These are phyloP conservation scores for Batkoa obscura DNA, from an alignment of 371 early-diverging fungal species.

Conservation along the genomic window DNA sequence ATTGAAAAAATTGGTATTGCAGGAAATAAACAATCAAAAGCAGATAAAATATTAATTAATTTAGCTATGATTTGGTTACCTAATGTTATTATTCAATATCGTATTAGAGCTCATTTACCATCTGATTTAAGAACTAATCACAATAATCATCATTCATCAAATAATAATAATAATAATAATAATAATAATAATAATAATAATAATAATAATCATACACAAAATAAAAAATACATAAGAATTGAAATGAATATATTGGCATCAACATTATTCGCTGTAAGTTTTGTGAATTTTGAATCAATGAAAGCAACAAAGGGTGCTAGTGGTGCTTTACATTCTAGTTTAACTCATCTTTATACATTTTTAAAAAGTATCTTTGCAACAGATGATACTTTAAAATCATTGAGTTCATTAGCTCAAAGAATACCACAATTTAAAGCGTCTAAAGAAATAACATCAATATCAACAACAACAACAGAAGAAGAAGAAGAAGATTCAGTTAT, in stretches of 20 bases:
- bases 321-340: slow-evolving; percentile 35
- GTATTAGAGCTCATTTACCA: slow-evolving; percentile 28
- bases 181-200: too few relatives aligned
- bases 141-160: too few relatives aligned
- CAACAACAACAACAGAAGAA: too few relatives aligned
- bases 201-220: too few relatives aligned
- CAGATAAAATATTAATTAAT: slow-evolving; percentile 33
- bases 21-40: slow-evolving; percentile 10
- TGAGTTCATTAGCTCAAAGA: neutral
- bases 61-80: slow-evolving; percentile 64
- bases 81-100: slow-evolving; percentile 70
- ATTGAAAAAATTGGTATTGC: slow-evolving; percentile 25
- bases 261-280: slow-evolving; percentile 31
- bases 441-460: too few relatives aligned
- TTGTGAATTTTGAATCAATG: slow-evolving; percentile 25
- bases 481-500: too few relatives aligned
- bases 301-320: slow-evolving; percentile 18
- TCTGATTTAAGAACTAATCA: slow-evolving; percentile 7
- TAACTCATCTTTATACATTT: slow-evolving; percentile 37
- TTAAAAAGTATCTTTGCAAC: slow-evolving; percentile 41
- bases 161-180: too few relatives aligned
- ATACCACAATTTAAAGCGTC: slow-evolving; percentile 5
- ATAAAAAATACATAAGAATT: slow-evolving; percentile 21
- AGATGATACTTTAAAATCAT: slow-evolving; percentile 34
- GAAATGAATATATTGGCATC: slow-evolving; percentile 41